Evolutionary conservation across 306 rosid genomes (phyloP).

Genomic region (Cyclanthera cordifolia): DNA sequence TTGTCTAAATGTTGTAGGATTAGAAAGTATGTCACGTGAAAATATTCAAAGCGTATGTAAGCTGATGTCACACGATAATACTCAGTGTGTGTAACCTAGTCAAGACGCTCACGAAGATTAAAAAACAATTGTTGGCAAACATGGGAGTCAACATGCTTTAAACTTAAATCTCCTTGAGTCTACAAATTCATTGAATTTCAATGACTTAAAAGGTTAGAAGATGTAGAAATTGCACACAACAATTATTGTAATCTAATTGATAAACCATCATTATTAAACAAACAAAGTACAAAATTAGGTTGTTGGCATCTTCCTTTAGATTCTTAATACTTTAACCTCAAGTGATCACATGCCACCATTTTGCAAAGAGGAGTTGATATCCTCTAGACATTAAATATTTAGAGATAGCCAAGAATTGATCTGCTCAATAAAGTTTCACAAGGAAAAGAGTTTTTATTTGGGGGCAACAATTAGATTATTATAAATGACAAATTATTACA

Average conservation of each 20-base stretch:
- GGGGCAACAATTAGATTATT: too few relatives aligned
- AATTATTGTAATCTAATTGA: not conserved
- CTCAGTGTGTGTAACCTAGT: too few relatives aligned
- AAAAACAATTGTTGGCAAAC: not conserved
- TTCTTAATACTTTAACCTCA: not conserved
- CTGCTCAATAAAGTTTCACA: slow-evolving; percentile 1
- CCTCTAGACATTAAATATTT: not conserved
- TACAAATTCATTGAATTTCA: not conserved
- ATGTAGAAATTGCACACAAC: not conserved
- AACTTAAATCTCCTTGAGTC: not conserved
- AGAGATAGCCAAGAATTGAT: slow-evolving; percentile 4
- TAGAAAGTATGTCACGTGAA: too few relatives aligned
- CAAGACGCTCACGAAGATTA: too few relatives aligned
- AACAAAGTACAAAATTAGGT: not conserved
- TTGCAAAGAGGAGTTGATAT: not conserved
- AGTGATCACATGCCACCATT: not conserved
- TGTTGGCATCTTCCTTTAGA: slow-evolving; percentile 6
- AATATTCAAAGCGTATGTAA: too few relatives aligned
- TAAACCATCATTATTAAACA: not conserved
- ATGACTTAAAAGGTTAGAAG: not conserved
- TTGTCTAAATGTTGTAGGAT: too few relatives aligned
- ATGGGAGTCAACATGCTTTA: not conserved
- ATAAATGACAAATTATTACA: too few relatives aligned
- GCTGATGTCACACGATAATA: too few relatives aligned
- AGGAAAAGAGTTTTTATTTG: not conserved